Percentiles rank a stretch among this genome's conserved stretches.
phyloP scores from a whole-genome alignment of 352 stramenopile species.

The Pythium chondricola region DNA sequence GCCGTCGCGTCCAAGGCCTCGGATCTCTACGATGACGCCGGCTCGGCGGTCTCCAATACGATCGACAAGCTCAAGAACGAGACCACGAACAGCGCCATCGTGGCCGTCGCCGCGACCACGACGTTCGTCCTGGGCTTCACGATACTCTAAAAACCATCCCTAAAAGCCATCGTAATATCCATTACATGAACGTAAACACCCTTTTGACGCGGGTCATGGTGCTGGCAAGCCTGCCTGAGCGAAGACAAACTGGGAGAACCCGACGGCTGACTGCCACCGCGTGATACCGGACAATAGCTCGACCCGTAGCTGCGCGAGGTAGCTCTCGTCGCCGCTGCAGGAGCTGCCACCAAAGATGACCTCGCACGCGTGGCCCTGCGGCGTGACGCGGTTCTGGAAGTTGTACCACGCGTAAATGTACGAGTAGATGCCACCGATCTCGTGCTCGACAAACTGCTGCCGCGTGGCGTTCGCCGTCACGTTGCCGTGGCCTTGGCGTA shows the following conservation, averaged over 20 bases:
- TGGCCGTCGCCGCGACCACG: no score
- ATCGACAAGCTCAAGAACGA: slow-evolving; percentile 11
- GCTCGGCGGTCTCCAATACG: background rate
- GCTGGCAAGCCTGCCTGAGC: no score
- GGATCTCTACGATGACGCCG: background rate
- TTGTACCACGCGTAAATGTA: slow-evolving; percentile 75
- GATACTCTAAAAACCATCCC: background rate
- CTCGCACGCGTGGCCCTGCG: slow-evolving; percentile 33
- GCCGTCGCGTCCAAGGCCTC: background rate
- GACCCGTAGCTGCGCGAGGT: slow-evolving; percentile 60
- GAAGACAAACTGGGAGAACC: slow-evolving; percentile 11
- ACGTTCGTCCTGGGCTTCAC: no score
- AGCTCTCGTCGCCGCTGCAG: slow-evolving; percentile 42
- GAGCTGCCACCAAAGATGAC: slow-evolving; percentile 59
- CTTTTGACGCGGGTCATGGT: no score
- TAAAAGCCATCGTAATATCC: background rate
- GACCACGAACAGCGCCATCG: background rate
- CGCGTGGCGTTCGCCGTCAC: slow-evolving; percentile 20
- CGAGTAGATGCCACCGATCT: slow-evolving; percentile 43
- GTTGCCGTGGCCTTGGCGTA: slow-evolving; percentile 4
- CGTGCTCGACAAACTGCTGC: slow-evolving; percentile 31
- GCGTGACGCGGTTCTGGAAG: slow-evolving; percentile 51
- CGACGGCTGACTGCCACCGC: slow-evolving; percentile 61
- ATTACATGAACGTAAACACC: no score
- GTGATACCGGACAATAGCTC: slow-evolving; percentile 55